These are phyloP conservation scores for Stephanodiscus minutulus DNA, from an alignment of 108 stramenopile species.

Conservation along the genomic window DNA sequence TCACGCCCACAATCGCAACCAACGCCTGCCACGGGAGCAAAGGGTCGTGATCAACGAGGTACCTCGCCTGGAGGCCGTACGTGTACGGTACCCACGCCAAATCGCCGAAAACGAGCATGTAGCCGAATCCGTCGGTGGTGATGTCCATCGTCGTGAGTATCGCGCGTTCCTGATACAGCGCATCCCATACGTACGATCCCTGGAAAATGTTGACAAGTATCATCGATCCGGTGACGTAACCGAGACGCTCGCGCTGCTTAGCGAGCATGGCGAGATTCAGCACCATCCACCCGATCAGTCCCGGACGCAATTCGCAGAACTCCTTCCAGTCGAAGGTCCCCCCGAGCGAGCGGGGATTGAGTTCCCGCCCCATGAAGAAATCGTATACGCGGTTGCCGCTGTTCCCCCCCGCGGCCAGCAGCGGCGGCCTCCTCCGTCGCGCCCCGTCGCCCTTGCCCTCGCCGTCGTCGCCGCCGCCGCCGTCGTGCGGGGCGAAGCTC, in stretches of 20 bases:
- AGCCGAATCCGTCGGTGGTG: slow-evolving; percentile 99
- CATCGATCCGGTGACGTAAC: slow-evolving; percentile 90
- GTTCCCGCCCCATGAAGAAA: slow-evolving; percentile 97
- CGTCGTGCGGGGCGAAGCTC: slow-evolving; percentile 47
- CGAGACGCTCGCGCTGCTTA: slow-evolving; percentile 80
- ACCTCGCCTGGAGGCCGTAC: slow-evolving; percentile 91
- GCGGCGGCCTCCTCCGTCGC: slow-evolving; percentile 28
- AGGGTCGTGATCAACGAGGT: slow-evolving; percentile 92
- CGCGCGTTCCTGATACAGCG: slow-evolving; percentile 90
- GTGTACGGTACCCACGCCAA: slow-evolving; percentile 99
- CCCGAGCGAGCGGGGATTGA: slow-evolving; percentile 87
- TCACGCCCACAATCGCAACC: slow-evolving; percentile 57
- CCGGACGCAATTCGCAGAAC: slow-evolving; percentile 97
- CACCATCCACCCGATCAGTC: slow-evolving; percentile 92
- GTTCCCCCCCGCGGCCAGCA: slow-evolving; percentile 86
- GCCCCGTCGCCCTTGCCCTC: neutral
- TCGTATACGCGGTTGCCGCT: slow-evolving; percentile 89
- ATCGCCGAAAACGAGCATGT: slow-evolving; percentile 98
- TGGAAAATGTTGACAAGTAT: slow-evolving; percentile 89
- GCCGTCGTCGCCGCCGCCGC: too few relatives aligned
- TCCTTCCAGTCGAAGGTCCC: slow-evolving; percentile 93
- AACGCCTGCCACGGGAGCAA: slow-evolving; percentile 55
- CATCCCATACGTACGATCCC: slow-evolving; percentile 97
- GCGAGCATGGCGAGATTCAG: slow-evolving; percentile 81
- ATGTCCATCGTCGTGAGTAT: slow-evolving; percentile 99